Conservation (phyloP, 169 alveolate species). For the Plasmodium inui region DNA sequence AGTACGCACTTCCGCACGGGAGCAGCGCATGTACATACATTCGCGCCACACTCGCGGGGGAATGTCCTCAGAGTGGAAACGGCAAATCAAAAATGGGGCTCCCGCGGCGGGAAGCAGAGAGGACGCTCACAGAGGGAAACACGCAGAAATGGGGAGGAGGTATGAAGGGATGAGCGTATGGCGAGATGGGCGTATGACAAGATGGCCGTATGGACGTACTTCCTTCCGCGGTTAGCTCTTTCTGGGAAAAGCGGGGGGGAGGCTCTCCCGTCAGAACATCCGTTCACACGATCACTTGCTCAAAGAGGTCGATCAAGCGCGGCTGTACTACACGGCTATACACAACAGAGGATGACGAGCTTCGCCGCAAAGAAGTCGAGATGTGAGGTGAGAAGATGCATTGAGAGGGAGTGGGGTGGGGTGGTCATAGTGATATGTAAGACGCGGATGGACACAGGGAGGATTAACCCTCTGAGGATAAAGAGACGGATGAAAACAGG, state of each 20-base stretch:
- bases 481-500: background rate
- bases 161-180: background rate
- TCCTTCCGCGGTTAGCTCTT: background rate
- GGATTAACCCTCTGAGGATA: too few species aligned
- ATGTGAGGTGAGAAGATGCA: background rate
- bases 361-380: background rate
- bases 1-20: background rate
- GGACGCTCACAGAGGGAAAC: background rate
- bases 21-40: conserved; percentile 4
- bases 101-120: background rate
- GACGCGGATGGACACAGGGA: too few species aligned
- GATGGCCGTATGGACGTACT: background rate
- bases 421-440: background rate
- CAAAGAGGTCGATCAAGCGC: background rate
- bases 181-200: too few species aligned
- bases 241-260: background rate
- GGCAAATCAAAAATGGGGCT: background rate
- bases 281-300: background rate
- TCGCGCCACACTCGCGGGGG: background rate
- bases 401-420: background rate
- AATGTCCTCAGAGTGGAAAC: background rate
- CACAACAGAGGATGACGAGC: background rate
- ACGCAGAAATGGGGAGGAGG: background rate
- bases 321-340: background rate
- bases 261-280: background rate